Evolutionary conservation across 1,284 basidiomycete genomes (phyloP).

Genomic region (Mrakiaceae sp.): DNA sequence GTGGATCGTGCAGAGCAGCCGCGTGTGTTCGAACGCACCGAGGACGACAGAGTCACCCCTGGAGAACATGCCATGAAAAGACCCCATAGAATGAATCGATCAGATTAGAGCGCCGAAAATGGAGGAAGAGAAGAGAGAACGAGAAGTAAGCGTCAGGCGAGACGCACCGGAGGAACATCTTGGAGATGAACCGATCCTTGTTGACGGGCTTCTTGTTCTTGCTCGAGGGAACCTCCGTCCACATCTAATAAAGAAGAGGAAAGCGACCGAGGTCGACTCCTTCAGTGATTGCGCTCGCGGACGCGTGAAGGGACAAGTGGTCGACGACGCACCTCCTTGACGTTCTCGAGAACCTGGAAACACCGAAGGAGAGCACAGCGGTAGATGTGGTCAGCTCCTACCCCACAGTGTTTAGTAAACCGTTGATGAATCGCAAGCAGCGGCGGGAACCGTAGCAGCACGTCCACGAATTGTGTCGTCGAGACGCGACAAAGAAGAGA

Average conservation of each 20-base stretch:
- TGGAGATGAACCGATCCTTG: conserved; percentile 98
- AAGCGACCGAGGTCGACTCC: neutral
- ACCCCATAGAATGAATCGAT: neutral
- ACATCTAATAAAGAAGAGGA: conserved; percentile 57
- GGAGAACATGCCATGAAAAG: conserved; percentile 18
- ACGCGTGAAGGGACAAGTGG: neutral
- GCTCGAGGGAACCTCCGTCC: conserved; percentile 95
- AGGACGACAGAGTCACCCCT: conserved; percentile 92
- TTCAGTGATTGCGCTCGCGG: neutral
- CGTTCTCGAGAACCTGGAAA: conserved; percentile 78
- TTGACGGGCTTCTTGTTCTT: conserved; percentile 98
- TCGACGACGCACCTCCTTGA: conserved; percentile 66
- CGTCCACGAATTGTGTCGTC: too few relatives aligned
- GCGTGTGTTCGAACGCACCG: conserved; percentile 46
- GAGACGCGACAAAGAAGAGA: neutral
- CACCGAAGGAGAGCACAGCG: neutral
- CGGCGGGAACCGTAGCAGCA: too few relatives aligned
- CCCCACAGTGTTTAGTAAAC: too few relatives aligned
- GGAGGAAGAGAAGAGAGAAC: conserved; percentile 15
- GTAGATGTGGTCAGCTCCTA: too few relatives aligned
- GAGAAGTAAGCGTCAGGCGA: neutral
- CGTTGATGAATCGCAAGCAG: too few relatives aligned
- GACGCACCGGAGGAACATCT: conserved; percentile 76
- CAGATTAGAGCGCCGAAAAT: neutral
- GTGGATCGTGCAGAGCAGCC: conserved; percentile 11